A percentile compares a stretch with the other conserved stretches of the same genome.
Conservation (phyloP, 2,329 filamentous ascomycete genomes). For the Talaromyces atroroseus region DNA sequence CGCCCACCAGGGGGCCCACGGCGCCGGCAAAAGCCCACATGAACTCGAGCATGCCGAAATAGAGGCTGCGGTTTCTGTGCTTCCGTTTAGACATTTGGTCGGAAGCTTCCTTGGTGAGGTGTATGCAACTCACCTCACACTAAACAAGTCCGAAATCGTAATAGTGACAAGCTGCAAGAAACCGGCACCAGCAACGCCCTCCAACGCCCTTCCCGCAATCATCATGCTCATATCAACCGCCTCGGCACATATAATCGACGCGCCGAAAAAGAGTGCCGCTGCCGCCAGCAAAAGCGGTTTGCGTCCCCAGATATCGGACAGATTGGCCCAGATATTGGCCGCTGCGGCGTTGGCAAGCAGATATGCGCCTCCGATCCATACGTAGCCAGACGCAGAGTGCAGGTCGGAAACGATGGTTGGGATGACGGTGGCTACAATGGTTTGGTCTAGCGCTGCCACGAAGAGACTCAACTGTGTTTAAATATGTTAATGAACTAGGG, state of each 20-base stretch:
- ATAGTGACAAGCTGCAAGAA: constrained; percentile 50
- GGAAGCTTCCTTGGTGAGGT: too few relatives aligned
- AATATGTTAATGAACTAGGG: not conserved
- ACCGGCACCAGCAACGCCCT: constrained; percentile 52
- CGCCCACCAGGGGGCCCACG: constrained; percentile 23
- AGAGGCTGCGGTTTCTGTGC: constrained; percentile 41
- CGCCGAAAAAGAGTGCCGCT: constrained; percentile 45
- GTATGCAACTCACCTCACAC: constrained; percentile 30
- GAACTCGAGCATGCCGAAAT: constrained; percentile 48
- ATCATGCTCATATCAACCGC: constrained; percentile 47
- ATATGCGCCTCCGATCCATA: constrained; percentile 72
- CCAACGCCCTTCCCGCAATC: constrained; percentile 49
- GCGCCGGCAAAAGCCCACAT: constrained; percentile 53
- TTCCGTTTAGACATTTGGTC: not conserved
- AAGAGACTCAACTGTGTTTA: constrained; percentile 25
- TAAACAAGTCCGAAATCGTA: constrained; percentile 53
- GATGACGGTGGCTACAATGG: constrained; percentile 58
- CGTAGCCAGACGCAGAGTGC: constrained; percentile 63
- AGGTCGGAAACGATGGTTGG: constrained; percentile 59
- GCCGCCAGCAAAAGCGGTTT: constrained; percentile 49
- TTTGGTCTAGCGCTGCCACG: constrained; percentile 38
- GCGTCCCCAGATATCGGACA: constrained; percentile 55
- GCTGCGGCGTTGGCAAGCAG: constrained; percentile 63
- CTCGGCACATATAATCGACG: constrained; percentile 47
- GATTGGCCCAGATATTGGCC: constrained; percentile 64